Percentiles rank a stretch among this genome's conserved stretches.
phyloP scores from a whole-genome alignment of 148 eudicot species.

The Beta vulgaris region DNA sequence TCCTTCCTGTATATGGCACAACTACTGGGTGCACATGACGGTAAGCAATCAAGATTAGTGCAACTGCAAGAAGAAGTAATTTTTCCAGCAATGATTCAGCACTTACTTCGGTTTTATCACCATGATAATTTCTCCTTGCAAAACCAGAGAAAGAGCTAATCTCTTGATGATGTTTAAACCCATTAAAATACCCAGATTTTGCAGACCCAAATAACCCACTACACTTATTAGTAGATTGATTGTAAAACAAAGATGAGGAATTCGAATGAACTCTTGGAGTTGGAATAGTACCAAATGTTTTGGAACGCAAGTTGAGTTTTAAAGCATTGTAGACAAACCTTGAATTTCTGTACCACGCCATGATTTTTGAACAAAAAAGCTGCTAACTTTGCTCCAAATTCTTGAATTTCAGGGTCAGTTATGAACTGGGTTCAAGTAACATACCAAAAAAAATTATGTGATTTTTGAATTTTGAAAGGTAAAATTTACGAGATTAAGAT shows the following conservation, averaged over 20 bases:
- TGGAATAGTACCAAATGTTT: constrained; percentile 22
- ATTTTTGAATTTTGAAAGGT: no score
- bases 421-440: no score
- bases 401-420: no score
- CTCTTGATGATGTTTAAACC: constrained; percentile 13
- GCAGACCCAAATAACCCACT: constrained; percentile 26
- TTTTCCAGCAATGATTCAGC: constrained; percentile 45
- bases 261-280: constrained; percentile 12
- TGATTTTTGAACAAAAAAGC: constrained; percentile 22
- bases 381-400: no score
- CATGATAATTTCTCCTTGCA: constrained; percentile 53
- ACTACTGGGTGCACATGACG: constrained; percentile 38
- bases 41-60: no score
- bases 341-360: constrained; percentile 56
- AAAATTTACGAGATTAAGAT: no score
- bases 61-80: no score
- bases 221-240: neutral
- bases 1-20: no score
- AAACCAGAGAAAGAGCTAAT: constrained; percentile 23
- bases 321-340: constrained; percentile 35
- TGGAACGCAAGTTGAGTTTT: constrained; percentile 34
- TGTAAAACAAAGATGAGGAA: constrained; percentile 14
- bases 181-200: constrained; percentile 27
- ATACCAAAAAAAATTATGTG: no score
- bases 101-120: constrained; percentile 55